These are phyloP conservation scores for Colletotrichum sp. DNA, from an alignment of 2,329 filamentous ascomycete species.

Conservation along the genomic window DNA sequence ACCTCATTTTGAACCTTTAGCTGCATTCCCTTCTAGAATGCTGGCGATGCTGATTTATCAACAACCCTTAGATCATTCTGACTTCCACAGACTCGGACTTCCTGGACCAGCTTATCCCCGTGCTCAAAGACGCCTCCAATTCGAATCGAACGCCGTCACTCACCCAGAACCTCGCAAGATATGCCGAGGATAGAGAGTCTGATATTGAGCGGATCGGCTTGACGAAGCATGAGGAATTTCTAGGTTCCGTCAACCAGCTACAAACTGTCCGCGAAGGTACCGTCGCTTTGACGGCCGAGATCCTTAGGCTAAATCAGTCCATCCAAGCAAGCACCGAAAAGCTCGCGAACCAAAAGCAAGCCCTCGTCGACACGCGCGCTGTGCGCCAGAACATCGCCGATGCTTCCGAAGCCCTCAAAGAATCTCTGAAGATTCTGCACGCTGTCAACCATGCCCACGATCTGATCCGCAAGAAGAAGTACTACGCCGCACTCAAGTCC, in stretches of 20 bases:
- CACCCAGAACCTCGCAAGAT: constrained; percentile 78
- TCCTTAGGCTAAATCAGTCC: constrained; percentile 89
- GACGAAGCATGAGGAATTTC: constrained; percentile 96
- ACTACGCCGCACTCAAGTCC: constrained; percentile 92
- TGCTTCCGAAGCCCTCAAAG: constrained; percentile 84
- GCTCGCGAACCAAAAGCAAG: constrained; percentile 92
- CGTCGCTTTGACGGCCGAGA: constrained; percentile 86
- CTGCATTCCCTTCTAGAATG: neutral
- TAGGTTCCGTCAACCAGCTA: constrained; percentile 92
- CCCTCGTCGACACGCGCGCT: constrained; percentile 87
- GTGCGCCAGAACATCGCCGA: constrained; percentile 97
- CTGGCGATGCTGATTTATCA: neutral
- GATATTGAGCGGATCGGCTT: constrained; percentile 96
- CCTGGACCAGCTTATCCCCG: constrained; percentile 92
- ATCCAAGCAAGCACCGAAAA: constrained; percentile 96
- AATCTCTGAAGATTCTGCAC: constrained; percentile 89
- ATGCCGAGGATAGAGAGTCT: constrained; percentile 83
- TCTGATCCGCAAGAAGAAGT: constrained; percentile 88
- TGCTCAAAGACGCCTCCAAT: constrained; percentile 86
- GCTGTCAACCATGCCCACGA: constrained; percentile 96
- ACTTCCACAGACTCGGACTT: constrained; percentile 93
- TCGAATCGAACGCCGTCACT: constrained; percentile 76
- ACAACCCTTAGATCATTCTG: constrained; percentile 76
- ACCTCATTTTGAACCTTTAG: neutral
- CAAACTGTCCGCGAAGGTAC: constrained; percentile 91